phyloP scores from a whole-genome alignment of 1,139 yeast genomes.

The Yamadazyma spencermartinsiae region DNA sequence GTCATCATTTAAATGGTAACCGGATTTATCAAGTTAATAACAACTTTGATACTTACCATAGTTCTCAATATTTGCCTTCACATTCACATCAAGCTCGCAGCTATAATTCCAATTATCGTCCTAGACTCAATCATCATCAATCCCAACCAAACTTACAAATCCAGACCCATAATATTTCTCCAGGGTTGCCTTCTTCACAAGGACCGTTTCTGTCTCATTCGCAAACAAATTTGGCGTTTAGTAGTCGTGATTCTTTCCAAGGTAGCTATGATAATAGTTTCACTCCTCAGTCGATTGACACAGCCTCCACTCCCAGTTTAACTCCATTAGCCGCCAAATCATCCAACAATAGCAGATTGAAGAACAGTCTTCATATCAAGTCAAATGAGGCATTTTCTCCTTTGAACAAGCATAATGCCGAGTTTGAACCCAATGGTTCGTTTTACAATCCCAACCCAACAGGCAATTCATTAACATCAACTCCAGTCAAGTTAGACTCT shows the following conservation, averaged over 20 bases:
- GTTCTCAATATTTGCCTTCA: not conserved
- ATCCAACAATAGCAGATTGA: constrained; percentile 1
- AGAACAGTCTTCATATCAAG: not conserved
- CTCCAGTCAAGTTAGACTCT: constrained; percentile 9
- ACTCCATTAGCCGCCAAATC: constrained; percentile 1
- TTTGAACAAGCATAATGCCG: constrained; percentile 5
- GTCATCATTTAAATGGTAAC: not conserved
- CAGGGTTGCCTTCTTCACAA: constrained; percentile 3
- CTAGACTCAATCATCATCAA: constrained; percentile 8
- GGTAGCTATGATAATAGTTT: constrained; percentile 7
- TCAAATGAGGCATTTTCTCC: constrained; percentile 5
- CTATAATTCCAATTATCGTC: not conserved
- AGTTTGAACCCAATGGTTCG: constrained; percentile 8
- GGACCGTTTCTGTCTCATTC: constrained; percentile 8
- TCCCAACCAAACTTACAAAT: constrained; percentile 2
- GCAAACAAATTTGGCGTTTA: constrained; percentile 15
- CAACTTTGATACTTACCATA: constrained; percentile 9
- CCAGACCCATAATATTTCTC: constrained; percentile 2
- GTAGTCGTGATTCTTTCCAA: constrained; percentile 9
- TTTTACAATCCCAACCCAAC: constrained; percentile 12
- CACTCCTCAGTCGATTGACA: constrained; percentile 3
- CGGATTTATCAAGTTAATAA: constrained; percentile 6
- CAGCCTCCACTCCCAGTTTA: constrained; percentile 1
- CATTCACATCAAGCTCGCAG: constrained; percentile 1
- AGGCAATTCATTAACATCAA: constrained; percentile 9